These are phyloP conservation scores for Clarireedia paspali DNA, from an alignment of 2,329 filamentous ascomycete genomes.

Conservation along the genomic window DNA sequence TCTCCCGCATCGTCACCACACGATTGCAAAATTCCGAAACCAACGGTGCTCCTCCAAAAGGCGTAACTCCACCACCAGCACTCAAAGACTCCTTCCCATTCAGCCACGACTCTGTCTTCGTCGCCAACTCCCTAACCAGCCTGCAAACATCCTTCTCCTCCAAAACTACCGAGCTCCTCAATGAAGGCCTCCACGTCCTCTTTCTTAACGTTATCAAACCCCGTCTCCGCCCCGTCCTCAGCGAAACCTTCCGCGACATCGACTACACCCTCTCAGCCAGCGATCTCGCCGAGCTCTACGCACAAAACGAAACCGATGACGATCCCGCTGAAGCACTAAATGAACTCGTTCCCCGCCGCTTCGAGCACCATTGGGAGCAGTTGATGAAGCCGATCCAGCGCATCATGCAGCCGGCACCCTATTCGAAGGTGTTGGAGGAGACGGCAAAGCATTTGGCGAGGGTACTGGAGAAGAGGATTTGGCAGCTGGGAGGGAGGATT, in stretches of 20 bases:
- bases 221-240: constrained; percentile 74
- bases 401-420: constrained; percentile 72
- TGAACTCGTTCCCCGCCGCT: constrained; percentile 70
- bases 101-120: constrained; percentile 63
- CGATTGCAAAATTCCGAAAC: constrained; percentile 43
- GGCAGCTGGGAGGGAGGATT: constrained; percentile 65
- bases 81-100: constrained; percentile 71
- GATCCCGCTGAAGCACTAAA: constrained; percentile 40
- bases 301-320: constrained; percentile 39
- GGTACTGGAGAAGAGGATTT: constrained; percentile 80
- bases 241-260: constrained; percentile 83
- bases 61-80: constrained; percentile 7
- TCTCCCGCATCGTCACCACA: constrained; percentile 72
- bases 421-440: constrained; percentile 57
- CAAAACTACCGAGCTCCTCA: constrained; percentile 75
- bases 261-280: constrained; percentile 70
- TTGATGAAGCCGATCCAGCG: constrained; percentile 80
- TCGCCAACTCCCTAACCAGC: constrained; percentile 58
- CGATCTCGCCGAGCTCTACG: constrained; percentile 48
- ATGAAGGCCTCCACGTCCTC: constrained; percentile 76
- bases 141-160: constrained; percentile 65
- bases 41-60: not conserved
- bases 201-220: constrained; percentile 83
- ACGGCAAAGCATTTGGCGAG: constrained; percentile 23
- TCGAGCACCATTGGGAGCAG: constrained; percentile 77